Evolutionary conservation across 257 asterid species (phyloP), one percentile per base, ranked within the genome.

Genomic region (Eustoma russellianum): DNA sequence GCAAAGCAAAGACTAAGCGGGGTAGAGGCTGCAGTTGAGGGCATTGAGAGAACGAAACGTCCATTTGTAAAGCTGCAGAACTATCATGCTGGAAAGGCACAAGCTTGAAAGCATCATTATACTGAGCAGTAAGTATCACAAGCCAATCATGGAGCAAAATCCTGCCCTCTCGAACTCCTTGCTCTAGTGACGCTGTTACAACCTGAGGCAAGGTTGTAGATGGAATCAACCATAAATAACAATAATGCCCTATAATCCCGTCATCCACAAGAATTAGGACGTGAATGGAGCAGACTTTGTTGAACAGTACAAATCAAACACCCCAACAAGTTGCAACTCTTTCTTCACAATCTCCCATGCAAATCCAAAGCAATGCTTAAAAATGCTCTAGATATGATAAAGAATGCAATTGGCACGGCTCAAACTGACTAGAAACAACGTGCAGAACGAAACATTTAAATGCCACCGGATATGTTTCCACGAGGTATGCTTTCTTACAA

Each of bases 161-260:
- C 73, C 98, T 79, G 53, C 82, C 98, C 71, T 88, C 98, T 61
- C 98, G 86, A 69, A 92, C 89, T 15, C 98, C 98, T 57, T 88
- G 70, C 76, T 92, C 97, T 83, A 92, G 72, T 3, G 97, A 87
- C 55, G 94, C 80, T 62, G 77, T 64, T 63, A 92, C 87, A 65
- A 92, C 98, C 98, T 92, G 77, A 64, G 73, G 65, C 66, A 59
- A 43, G 43, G 41, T 61, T 52, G 16, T 30, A 15, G 12, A 38
- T 5, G 7, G 58, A 56, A 60, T 28, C 17, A 65, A 44, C 15
- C 48, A 57, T 19, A 30, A 28, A 41, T 33, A 61, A 24, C 35
- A 30, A 19, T 14, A 10, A 14, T 43, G 9, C 41, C 38, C 41
- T 41, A 34, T 9, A 47, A 47, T n/a, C 8, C 13, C 9, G 19